Base-by-base conservation (phyloP, 805 yeast species). In the Metschnikowia santaceciliae region DNA sequence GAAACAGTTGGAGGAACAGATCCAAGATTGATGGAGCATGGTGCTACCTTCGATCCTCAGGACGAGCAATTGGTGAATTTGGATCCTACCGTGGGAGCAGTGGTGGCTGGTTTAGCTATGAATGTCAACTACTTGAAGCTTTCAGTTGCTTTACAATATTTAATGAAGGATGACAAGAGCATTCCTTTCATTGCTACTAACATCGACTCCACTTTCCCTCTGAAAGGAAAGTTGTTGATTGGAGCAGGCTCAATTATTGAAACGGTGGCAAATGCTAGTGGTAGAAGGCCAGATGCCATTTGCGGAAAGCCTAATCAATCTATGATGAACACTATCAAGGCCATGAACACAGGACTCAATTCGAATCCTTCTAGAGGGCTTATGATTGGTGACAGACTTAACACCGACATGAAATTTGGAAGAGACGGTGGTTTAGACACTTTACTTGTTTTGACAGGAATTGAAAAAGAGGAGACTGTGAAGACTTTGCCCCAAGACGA, bases 191-290 rank as follows among this genome's bases (percentile, higher is more conserved):
- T 94, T 56, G 98, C 97, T 20, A 94, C 98, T 4, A 94, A 94
- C 67, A 88, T 88, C 40, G 99, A 94, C 68, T 86, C 96, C 1
- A 94, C 99, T 0, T 94, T 83, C 74, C 99, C 99, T 2, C 81
- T 87, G 52, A 84, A 88, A 67, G 97, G 96, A 1, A 75, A 81
- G 59, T 79, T 88, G 45, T 77, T 94, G 46, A 96, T 97, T 17
- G 99, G 99, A 32, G 98, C 99, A 1, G 99, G 99, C 1, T 84
- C 97, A 1, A 80, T 90, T 56, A 84, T 92, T 41, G 88, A 89
- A 58, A 78, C 90, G 0, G 83, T 89, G 15, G 81, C 88, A 1
- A 82, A 71, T 57, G 84, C 92, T 11, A 71, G 88, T 20, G 91
- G 89, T n/a, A 79, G 97, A 57, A 72, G 79, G 54, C 98, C 99